Base-by-base conservation (phyloP, 129 eudicot genomes). In the Flaveria trinervia region DNA sequence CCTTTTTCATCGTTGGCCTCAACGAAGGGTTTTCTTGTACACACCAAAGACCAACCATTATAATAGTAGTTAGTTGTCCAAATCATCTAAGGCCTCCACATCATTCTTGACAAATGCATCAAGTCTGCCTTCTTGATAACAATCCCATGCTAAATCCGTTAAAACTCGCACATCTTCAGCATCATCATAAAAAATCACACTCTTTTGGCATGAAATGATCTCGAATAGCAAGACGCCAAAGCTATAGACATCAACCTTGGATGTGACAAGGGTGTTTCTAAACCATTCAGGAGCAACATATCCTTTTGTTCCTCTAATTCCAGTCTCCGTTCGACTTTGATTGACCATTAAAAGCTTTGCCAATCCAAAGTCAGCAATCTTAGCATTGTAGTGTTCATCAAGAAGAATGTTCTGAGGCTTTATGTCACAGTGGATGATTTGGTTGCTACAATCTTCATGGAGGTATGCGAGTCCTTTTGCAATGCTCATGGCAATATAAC, bases 281-380 rank as follows among this genome's bases (percentile, higher is more conserved):
- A 84, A 86, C 90, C 92, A 89, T 36, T 87, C 90, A 0, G 89
- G 90, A 9, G 92, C 96, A 22, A 87, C 89, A 15, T 89, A 87
- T 1, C 96, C 96, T 76, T 79, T 87, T 7, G 96, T 86, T 65
- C 96, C 96, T 52, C 92, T 56, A n/a, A 89, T 81, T 10, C 80
- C 83, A 9, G 89, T 89, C 28, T 25, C 49, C 0, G 91, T 86
- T 45, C 55, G 62, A 22, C 85, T 82, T 23, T 89, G 83, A 65
- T 89, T 57, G 20, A 70, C 43, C 75, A 14, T 46, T 83, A 89
- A 50, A 48, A 86, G 89, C 51, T 86, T 89, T 33, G 92, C 86
- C 76, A 89, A 74, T 55, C 95, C 89, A 49, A 89, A 89, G 39
- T 89, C 91, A 18, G 88, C 65, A 46, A 89, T 86, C 65, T 72